These are phyloP conservation scores for Suillus weaverae DNA, from an alignment of 768 basidiomycete species.

Conservation along the genomic window DNA sequence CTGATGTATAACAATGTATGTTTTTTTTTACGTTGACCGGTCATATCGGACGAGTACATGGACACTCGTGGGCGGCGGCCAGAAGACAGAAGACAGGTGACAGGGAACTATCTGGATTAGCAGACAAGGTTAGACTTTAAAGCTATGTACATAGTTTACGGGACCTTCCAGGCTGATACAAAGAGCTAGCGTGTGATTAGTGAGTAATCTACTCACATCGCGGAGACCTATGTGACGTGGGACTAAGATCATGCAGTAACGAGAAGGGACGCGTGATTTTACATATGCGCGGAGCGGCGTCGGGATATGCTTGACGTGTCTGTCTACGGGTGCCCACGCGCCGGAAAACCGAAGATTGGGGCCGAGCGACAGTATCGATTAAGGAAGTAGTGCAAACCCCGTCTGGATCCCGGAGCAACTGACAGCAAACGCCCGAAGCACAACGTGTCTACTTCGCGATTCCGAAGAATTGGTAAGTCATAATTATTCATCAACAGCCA, in stretches of 20 bases:
- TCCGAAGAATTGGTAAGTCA: background rate
- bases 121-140: constrained; percentile 1
- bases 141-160: background rate
- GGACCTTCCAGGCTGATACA: background rate
- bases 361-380: background rate
- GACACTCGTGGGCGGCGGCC: background rate
- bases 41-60: background rate
- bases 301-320: background rate
- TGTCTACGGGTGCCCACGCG: background rate
- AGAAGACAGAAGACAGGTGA: background rate
- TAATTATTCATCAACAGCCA: background rate
- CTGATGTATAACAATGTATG: constrained; percentile 6
- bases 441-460: background rate
- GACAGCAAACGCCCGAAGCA: background rate
- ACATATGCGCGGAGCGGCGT: background rate
- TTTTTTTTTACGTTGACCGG: background rate
- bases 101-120: background rate
- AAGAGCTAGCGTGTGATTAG: background rate
- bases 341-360: background rate
- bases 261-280: background rate
- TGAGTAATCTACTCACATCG: background rate
- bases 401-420: background rate
- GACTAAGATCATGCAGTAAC: background rate
- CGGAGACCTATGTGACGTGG: background rate
- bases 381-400: background rate